Evolutionary conservation across 78 protist genomes (phyloP).

Genomic region (Tieghemostelium lacteum): DNA sequence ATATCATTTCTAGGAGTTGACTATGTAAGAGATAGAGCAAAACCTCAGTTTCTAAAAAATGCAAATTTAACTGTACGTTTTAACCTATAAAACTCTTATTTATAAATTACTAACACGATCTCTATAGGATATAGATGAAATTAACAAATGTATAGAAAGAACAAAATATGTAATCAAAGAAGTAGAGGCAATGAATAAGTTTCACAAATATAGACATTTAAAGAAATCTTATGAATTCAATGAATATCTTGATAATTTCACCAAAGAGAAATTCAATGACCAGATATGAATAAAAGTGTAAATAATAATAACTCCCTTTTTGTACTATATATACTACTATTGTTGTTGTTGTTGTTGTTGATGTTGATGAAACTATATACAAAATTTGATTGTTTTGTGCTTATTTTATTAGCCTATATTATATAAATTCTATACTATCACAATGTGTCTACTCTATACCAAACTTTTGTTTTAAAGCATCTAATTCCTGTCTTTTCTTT

Average conservation of each 20-base stretch:
- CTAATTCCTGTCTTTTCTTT: slow-evolving; percentile 80
- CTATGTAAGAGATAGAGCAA: slow-evolving; percentile 62
- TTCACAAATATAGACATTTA: slow-evolving; percentile 56
- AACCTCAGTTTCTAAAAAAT: slow-evolving; percentile 62
- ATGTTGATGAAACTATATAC: too few species aligned
- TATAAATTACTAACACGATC: neutral
- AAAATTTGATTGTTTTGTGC: too few species aligned
- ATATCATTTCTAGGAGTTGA: slow-evolving; percentile 71
- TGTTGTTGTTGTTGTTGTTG: too few species aligned
- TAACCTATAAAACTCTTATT: neutral
- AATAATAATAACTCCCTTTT: too few species aligned
- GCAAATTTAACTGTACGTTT: slow-evolving; percentile 32
- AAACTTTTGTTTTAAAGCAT: slow-evolving; percentile 63
- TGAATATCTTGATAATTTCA: slow-evolving; percentile 31
- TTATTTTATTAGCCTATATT: too few species aligned
- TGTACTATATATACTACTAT: too few species aligned
- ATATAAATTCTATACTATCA: too few species aligned
- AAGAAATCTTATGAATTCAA: slow-evolving; percentile 67
- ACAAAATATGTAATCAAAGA: slow-evolving; percentile 61
- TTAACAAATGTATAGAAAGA: slow-evolving; percentile 64
- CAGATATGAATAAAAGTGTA: too few species aligned
- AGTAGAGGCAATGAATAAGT: slow-evolving; percentile 58
- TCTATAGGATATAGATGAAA: slow-evolving; percentile 31
- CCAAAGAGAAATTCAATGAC: neutral
- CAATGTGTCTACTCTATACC: slow-evolving; percentile 53